phyloP scores from a whole-genome alignment of 208 protist genomes.

The Wallacemonas rigidus region DNA sequence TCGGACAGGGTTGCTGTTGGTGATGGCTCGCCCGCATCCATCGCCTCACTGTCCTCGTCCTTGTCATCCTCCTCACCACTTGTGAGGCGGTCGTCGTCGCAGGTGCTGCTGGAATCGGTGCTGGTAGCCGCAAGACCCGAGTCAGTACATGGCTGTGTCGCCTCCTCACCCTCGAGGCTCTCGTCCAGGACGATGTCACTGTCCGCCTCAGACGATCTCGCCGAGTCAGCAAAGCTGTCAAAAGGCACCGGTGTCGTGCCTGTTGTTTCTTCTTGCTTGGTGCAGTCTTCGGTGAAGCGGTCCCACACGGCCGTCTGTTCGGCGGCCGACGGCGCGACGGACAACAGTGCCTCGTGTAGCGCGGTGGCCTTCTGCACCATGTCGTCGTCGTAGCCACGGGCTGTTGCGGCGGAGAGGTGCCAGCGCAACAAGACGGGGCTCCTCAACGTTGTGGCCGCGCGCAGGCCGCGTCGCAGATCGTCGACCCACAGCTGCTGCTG shows the following conservation, averaged over 20 bases:
- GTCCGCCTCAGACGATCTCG: background rate
- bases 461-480: conserved; percentile 34
- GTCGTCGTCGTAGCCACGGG: conserved; percentile 29
- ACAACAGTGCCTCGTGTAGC: background rate
- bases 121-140: no score
- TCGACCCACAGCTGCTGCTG: conserved; percentile 28
- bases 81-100: background rate
- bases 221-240: background rate
- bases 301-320: background rate
- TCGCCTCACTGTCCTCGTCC: background rate
- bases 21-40: background rate
- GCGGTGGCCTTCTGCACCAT: conserved; percentile 22
- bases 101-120: no score
- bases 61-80: background rate
- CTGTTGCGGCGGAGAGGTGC: conserved; percentile 29
- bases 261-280: no score
- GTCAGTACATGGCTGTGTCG: no score
- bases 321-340: background rate
- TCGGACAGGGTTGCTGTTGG: background rate
- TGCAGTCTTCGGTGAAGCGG: no score
- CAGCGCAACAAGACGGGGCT: conserved; percentile 38
- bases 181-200: conserved; percentile 11
- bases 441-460: conserved; percentile 38
- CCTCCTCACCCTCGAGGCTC: no score
- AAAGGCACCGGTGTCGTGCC: no score